Conservation (phyloP, 176 grass and related monocot species). For the Elaeis guineensis region DNA sequence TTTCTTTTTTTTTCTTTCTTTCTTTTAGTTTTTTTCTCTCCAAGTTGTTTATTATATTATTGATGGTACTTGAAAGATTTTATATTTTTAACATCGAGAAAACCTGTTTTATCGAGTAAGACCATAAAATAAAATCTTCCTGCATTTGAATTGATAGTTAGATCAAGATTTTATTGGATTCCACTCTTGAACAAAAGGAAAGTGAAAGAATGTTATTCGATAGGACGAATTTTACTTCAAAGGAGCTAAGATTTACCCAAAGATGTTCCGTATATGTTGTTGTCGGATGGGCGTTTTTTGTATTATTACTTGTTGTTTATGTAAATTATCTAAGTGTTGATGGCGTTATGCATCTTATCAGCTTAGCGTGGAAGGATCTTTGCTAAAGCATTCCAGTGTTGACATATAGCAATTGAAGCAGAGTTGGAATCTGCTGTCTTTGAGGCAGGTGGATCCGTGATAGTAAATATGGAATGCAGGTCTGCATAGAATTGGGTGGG, state of each 20-base stretch:
- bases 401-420: constrained; percentile 70
- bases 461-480: constrained; percentile 60
- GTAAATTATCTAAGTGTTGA: too few relatives aligned
- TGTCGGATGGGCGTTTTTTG: too few relatives aligned
- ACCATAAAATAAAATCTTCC: background rate
- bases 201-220: too few relatives aligned
- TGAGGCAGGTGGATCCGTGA: constrained; percentile 69
- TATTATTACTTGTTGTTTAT: too few relatives aligned
- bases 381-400: constrained; percentile 24
- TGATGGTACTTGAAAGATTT: background rate
- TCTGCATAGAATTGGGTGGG: constrained; percentile 68
- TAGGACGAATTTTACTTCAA: too few relatives aligned
- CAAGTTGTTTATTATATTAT: background rate
- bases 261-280: too few relatives aligned
- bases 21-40: too few relatives aligned
- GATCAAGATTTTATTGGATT: too few relatives aligned
- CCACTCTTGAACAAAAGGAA: too few relatives aligned
- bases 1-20: background rate
- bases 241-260: too few relatives aligned
- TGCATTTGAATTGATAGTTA: constrained; percentile 1
- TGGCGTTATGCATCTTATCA: background rate
- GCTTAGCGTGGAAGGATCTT: background rate
- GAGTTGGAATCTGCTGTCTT: constrained; percentile 81
- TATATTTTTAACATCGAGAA: constrained; percentile 5
- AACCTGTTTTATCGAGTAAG: constrained; percentile 59